Base-by-base conservation (phyloP, 2,329 filamentous ascomycete genomes). In the Elsinoe necatrix region DNA sequence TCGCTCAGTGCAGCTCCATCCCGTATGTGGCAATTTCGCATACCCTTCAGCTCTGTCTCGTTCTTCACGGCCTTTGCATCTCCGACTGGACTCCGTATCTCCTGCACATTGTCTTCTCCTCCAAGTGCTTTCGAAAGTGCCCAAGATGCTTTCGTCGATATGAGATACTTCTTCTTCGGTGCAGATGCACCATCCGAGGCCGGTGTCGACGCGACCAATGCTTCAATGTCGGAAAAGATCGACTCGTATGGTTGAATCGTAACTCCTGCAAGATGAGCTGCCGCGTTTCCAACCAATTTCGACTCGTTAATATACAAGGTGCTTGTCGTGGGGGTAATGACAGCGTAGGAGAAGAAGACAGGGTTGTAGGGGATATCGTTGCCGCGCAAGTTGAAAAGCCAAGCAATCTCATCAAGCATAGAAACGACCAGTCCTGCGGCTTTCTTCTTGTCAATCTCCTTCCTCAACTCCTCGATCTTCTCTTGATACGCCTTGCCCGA, bases 291-390 rank as follows among this genome's bases (percentile, higher is more conserved):
- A 31, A 79, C 83, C 25, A 97, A 73, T 70, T 96, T 95, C 12
- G 81, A 79, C 11, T 84, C 80, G 66, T 97, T 87, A 58, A 97
- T 77, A 66, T 96, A 98, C 4, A 98, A 78, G 1, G 84, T 90
- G 21, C 86, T 88, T 1, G 82, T 77, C 1, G 70, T 84, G 1
- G 84, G 82, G 1, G 93, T 97, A 61, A 98, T 76, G 41, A 93
- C 80, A 43, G 92, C 92, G 66, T 97, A 98, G 14, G 92, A 93
- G 73, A 97, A 97, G 77, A 98, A 97, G 51, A 98, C 93, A 0
- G 93, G 93, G 68, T 98, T 98, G 75, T 93, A 98, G 0, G 90
- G 89, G 62, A 98, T 97, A 68, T 97, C 93, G 69, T 80, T 93
- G 64, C 93, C 93, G 63, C 93, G 84, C 50, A 98, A 75, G 72